Evolutionary conservation across 164 flowering plant species (phyloP), one percentile per base, ranked within the genome.

Genomic region (Warburgia ugandensis): DNA sequence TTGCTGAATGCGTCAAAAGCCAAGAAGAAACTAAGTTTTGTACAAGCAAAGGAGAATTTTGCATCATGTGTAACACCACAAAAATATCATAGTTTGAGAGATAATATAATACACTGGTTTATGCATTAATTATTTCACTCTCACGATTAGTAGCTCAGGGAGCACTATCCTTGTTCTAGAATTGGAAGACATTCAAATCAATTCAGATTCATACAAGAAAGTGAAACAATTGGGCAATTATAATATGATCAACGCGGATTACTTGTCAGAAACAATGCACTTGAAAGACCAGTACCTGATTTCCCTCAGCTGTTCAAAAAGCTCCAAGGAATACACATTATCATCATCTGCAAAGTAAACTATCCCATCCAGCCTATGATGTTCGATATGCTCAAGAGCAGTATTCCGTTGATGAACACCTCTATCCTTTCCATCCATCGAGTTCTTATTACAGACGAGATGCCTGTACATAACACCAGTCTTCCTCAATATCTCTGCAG

Each of bases 261-360:
- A n/a, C n/a, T n/a, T n/a, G n/a, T n/a, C n/a, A n/a, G n/a, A n/a
- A n/a, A n/a, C n/a, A n/a, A n/a, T n/a, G n/a, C n/a, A n/a, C n/a
- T n/a, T n/a, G n/a, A 11, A 40, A 30, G 19, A 41, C 28, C n/a
- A 31, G 14, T 74, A 91, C 98, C 86, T 81, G 73, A 85, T 83
- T 41, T 62, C 70, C 51, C 96, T 70, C 66, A 92, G 49, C 61
- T 63, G 75, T 52, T 81, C 74, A 40, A 92, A 88, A 70, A 92
- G 65, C 68, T 85, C 83, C 5, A 83, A 71, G 1, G 96, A 71
- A 55, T 92, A 92, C 14, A 83, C 58, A 58, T 92, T 92, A 61
- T 92, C 95, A 56, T 92, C 98, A 55, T 92, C 98, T 0, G 96
- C 98, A 66, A 92, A 92, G 61, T 83, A 88, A 6, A 88, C 95